Evolutionary conservation across 768 basidiomycete species (phyloP).

Genomic region (Auriscalpium microsporum): DNA sequence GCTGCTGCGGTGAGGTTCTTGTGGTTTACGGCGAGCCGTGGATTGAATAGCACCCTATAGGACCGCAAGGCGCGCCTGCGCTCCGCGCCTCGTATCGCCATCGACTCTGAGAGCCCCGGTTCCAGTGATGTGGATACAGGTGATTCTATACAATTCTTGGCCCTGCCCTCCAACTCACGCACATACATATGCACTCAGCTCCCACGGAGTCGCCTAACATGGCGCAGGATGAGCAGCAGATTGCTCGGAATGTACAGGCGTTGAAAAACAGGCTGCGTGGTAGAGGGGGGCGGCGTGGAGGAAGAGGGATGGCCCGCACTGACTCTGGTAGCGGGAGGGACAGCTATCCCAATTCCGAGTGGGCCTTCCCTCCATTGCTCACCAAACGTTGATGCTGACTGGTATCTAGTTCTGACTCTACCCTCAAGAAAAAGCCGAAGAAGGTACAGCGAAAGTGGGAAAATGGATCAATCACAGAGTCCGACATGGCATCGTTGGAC

Average conservation of each 20-base stretch:
- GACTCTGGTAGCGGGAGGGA: constrained; percentile 51
- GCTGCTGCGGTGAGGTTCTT: constrained; percentile 47
- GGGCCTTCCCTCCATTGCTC: constrained; percentile 20
- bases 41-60: constrained; percentile 26
- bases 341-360: constrained; percentile 65
- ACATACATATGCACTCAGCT: constrained; percentile 22
- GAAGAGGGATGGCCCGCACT: constrained; percentile 39
- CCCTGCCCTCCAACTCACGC: background rate
- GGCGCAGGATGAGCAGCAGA: constrained; percentile 77
- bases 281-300: constrained; percentile 52
- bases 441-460: constrained; percentile 89
- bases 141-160: constrained; percentile 21
- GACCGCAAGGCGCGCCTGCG: constrained; percentile 65
- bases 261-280: constrained; percentile 80
- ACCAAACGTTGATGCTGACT: background rate
- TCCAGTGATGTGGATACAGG: constrained; percentile 56
- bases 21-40: background rate
- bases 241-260: constrained; percentile 85
- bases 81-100: constrained; percentile 25
- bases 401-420: constrained; percentile 46
- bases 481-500: constrained; percentile 90
- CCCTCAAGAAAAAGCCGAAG: constrained; percentile 43
- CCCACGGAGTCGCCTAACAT: constrained; percentile 42
- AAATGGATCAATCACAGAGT: constrained; percentile 66
- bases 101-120: constrained; percentile 36